A percentile compares a stretch with the other conserved stretches of the same genome.
Evolutionary conservation across 2,329 filamentous ascomycete genomes (phyloP).

Genomic region (Talaromyces sp.): DNA sequence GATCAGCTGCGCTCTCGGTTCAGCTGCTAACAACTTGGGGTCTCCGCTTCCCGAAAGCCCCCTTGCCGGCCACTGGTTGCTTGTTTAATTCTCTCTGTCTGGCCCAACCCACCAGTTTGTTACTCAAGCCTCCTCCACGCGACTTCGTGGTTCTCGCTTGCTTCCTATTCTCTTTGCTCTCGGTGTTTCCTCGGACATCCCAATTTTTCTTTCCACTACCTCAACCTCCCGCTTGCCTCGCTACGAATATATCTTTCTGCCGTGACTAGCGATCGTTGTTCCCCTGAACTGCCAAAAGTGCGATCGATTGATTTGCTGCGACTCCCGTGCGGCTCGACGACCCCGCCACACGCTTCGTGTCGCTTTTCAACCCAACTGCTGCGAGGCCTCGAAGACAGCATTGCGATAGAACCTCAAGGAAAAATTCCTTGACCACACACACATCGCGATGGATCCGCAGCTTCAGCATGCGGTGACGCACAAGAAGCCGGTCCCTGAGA

Average conservation of each 20-base stretch:
- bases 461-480: conserved; percentile 86
- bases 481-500: conserved; percentile 94
- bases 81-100: neutral
- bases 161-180: neutral
- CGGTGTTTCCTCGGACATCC: neutral
- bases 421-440: neutral
- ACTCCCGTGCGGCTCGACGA: neutral
- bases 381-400: neutral
- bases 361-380: neutral
- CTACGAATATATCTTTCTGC: neutral
- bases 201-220: neutral
- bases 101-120: neutral
- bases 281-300: neutral
- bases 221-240: neutral
- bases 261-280: neutral
- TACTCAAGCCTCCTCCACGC: neutral
- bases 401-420: neutral
- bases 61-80: neutral
- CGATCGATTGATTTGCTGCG: neutral
- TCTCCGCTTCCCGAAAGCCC: neutral
- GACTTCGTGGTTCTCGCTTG: neutral
- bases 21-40: neutral
- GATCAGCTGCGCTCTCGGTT: neutral
- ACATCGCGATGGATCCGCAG: conserved; percentile 16
- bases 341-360: neutral